Percentiles rank a stretch among this genome's conserved stretches.
Conservation (phyloP, 2,329 filamentous ascomycete species). For the Thermochaetoides dissita region DNA sequence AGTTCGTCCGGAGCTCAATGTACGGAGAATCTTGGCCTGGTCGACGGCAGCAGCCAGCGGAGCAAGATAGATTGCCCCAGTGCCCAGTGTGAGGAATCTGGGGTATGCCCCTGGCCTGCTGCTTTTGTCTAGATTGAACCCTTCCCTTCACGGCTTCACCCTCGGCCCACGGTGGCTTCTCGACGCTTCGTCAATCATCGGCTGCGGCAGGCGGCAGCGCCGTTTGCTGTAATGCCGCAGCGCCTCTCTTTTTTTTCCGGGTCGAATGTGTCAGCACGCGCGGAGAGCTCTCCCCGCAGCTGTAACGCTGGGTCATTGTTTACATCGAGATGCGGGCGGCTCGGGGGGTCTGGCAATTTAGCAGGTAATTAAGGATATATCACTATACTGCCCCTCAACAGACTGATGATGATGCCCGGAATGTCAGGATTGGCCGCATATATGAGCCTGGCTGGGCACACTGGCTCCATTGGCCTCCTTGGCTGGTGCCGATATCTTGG, state of each 20-base stretch:
- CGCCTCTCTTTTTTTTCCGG: constrained; percentile 6
- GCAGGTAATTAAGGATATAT: constrained; percentile 4
- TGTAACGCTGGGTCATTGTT: constrained; percentile 1
- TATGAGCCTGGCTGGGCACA: constrained; percentile 1
- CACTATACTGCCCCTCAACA: constrained; percentile 11
- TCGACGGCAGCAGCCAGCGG: constrained; percentile 1
- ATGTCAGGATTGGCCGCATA: constrained; percentile 1
- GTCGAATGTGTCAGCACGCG: constrained; percentile 5
- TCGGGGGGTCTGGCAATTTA: constrained; percentile 4
- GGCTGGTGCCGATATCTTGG: constrained; percentile 5
- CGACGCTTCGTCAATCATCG: not conserved
- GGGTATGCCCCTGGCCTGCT: constrained; percentile 5
- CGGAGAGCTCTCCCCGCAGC: constrained; percentile 1
- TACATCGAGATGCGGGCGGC: not conserved
- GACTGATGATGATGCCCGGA: not conserved
- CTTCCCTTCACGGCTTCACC: not conserved
- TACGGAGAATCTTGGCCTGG: constrained; percentile 3
- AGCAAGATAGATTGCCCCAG: constrained; percentile 9
- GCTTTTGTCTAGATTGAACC: not conserved
- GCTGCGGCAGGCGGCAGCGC: not conserved
- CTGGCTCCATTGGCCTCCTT: not conserved
- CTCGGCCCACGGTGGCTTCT: not conserved
- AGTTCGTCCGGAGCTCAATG: constrained; percentile 4
- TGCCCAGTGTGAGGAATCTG: constrained; percentile 7
- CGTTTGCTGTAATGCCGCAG: constrained; percentile 1